A percentile compares a stretch with the other conserved stretches of the same genome.
Conservation (phyloP, 768 basidiomycete genomes). For the Hygrophoropsis aurantiaca region DNA sequence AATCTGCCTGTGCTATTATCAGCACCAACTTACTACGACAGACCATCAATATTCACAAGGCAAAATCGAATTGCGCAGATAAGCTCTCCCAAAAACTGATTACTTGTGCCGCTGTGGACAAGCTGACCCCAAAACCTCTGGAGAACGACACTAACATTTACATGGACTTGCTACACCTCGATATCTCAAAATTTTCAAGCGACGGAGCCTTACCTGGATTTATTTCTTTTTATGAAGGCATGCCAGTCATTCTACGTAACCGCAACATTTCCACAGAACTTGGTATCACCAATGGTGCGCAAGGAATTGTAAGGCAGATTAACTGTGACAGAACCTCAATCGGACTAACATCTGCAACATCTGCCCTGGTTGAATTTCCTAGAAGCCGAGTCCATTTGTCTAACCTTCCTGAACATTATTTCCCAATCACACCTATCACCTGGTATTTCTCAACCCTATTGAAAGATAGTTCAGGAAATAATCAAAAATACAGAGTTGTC, state of each 20-base stretch:
- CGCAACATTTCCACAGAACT: conserved; percentile 30
- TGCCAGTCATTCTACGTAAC: conserved; percentile 27
- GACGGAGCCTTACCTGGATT: conserved; percentile 19
- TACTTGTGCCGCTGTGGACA: not conserved
- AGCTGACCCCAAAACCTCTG: not conserved
- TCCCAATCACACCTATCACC: conserved; percentile 13
- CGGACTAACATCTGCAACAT: not conserved
- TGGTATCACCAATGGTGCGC: conserved; percentile 28
- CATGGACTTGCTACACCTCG: not conserved
- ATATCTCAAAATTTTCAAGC: not conserved
- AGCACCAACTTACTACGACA: conserved; percentile 1
- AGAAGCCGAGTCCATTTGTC: conserved; percentile 13
- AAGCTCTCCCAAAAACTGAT: not conserved
- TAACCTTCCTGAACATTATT: conserved; percentile 13
- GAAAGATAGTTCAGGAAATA: not conserved
- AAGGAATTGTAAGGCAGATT: conserved; percentile 21
- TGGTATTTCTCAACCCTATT: conserved; percentile 9
- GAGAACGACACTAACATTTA: not conserved
- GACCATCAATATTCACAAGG: conserved; percentile 3
- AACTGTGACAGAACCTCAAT: not conserved
- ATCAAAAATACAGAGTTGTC: not conserved
- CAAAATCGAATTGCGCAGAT: too few relatives aligned
- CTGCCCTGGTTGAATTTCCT: conserved; percentile 17
- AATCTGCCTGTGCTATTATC: conserved; percentile 3
- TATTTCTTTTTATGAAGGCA: conserved; percentile 24